Conservation (phyloP, 2,329 filamentous ascomycete genomes). For the Fonsecaea pugnacius region DNA sequence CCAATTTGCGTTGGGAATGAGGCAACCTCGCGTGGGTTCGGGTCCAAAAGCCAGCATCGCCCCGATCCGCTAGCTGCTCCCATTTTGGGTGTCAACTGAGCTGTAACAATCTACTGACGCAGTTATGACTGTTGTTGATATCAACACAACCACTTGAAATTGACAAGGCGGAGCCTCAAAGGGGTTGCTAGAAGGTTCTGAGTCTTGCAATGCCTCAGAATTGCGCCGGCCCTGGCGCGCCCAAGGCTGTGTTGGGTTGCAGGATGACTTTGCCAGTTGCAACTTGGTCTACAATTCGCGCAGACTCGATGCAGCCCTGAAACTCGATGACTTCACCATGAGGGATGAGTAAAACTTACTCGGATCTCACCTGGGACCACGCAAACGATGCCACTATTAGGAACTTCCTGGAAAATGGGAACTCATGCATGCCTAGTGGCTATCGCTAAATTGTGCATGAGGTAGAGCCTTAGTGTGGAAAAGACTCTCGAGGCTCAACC, state of each 20-base stretch:
- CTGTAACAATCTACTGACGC: background rate
- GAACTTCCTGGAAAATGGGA: background rate
- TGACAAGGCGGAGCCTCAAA: slow-evolving; percentile 7
- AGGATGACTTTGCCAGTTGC: background rate
- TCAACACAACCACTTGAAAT: slow-evolving; percentile 6
- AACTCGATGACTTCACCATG: background rate
- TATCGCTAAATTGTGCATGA: background rate
- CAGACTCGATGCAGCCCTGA: background rate
- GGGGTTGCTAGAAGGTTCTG: slow-evolving; percentile 2
- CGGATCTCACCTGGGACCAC: background rate
- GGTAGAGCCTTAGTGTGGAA: background rate
- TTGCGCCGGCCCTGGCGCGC: background rate
- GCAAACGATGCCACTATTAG: background rate
- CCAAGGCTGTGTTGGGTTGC: slow-evolving; percentile 1
- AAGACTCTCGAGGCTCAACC: background rate
- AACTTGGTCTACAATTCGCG: background rate
- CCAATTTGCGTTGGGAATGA: slow-evolving; percentile 22
- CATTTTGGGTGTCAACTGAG: slow-evolving; percentile 7
- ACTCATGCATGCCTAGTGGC: background rate
- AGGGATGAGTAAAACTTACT: background rate
- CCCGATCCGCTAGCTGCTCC: slow-evolving; percentile 21
- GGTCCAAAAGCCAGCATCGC: slow-evolving; percentile 18
- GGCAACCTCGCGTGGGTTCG: slow-evolving; percentile 22
- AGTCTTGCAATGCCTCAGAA: background rate
- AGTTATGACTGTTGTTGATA: slow-evolving; percentile 7